These are phyloP conservation scores for Lodderomyces oxycetoniae DNA, from an alignment of 1,139 yeast genomes.

Conservation along the genomic window DNA sequence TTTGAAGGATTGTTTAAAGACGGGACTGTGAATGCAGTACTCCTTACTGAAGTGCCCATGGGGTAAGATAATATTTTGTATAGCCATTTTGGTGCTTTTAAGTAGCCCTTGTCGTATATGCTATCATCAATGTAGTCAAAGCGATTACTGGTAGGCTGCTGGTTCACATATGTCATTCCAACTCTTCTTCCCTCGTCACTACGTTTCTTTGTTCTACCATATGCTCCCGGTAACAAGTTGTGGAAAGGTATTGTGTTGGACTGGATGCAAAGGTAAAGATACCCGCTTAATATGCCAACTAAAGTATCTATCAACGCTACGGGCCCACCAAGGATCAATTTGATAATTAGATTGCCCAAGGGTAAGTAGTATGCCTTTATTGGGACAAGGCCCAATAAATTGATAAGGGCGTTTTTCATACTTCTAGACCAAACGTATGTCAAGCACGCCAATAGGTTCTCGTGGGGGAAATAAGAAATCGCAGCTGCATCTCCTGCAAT, in stretches of 20 bases:
- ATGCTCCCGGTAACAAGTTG: constrained; percentile 38
- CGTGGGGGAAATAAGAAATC: constrained; percentile 23
- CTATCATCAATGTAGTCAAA: constrained; percentile 29
- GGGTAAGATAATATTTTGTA: constrained; percentile 33
- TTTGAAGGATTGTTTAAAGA: too few species aligned
- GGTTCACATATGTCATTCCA: constrained; percentile 21
- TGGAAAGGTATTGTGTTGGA: constrained; percentile 46
- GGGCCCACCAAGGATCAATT: constrained; percentile 42
- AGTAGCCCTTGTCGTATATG: constrained; percentile 40
- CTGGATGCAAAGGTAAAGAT: constrained; percentile 56
- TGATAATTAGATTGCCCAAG: constrained; percentile 47
- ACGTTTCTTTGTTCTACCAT: constrained; percentile 8
- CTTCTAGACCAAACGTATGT: constrained; percentile 59
- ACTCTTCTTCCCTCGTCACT: constrained; percentile 27
- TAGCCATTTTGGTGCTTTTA: constrained; percentile 39
- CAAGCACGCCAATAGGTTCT: constrained; percentile 47
- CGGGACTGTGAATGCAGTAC: constrained; percentile 29
- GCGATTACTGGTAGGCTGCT: constrained; percentile 2
- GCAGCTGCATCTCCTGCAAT: constrained; percentile 17
- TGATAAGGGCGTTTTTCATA: constrained; percentile 46
- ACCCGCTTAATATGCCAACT: constrained; percentile 52
- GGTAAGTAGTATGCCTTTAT: constrained; percentile 59
- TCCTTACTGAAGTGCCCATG: constrained; percentile 21
- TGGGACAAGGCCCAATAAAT: constrained; percentile 50
- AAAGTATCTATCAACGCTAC: constrained; percentile 35